Conservation (phyloP, 2,329 filamentous ascomycete genomes). For the Verruconis gallopava region DNA sequence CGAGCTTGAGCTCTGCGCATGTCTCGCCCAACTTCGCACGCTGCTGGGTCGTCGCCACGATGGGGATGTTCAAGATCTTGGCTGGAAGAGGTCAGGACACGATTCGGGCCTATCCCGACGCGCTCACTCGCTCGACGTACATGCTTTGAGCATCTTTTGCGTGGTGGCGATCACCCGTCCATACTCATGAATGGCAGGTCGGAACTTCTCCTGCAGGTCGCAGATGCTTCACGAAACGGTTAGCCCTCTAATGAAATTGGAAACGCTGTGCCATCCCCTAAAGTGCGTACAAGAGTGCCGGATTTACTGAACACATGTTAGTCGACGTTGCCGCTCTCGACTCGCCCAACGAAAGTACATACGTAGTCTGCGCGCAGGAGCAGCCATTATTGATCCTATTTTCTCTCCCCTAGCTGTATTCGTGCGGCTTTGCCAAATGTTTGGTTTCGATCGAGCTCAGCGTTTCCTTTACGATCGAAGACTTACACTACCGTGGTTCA, state of each 20-base stretch:
- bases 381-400: slow-evolving; percentile 6
- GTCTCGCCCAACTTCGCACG: slow-evolving; percentile 65
- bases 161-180: slow-evolving; percentile 52
- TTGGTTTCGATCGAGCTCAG: too few species aligned
- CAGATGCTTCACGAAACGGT: slow-evolving; percentile 51
- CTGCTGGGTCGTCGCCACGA: slow-evolving; percentile 80
- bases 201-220: slow-evolving; percentile 90
- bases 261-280: too few species aligned
- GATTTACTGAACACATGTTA: too few species aligned
- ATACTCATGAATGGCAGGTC: slow-evolving; percentile 70
- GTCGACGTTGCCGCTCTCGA: background rate
- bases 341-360: background rate
- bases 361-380: slow-evolving; percentile 6
- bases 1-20: slow-evolving; percentile 53
- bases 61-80: slow-evolving; percentile 56
- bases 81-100: too few species aligned
- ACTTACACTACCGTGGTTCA: too few species aligned
- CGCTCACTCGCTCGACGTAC: slow-evolving; percentile 23
- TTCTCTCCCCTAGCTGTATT: too few species aligned
- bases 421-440: too few species aligned
- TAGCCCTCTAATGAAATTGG: background rate
- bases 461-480: too few species aligned
- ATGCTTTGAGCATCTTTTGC: slow-evolving; percentile 39
- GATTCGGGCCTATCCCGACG: too few species aligned
- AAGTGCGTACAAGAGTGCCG: slow-evolving; percentile 29